Evolutionary conservation across 805 yeast species (phyloP).

Genomic region (Yarrowia keelungensis): DNA sequence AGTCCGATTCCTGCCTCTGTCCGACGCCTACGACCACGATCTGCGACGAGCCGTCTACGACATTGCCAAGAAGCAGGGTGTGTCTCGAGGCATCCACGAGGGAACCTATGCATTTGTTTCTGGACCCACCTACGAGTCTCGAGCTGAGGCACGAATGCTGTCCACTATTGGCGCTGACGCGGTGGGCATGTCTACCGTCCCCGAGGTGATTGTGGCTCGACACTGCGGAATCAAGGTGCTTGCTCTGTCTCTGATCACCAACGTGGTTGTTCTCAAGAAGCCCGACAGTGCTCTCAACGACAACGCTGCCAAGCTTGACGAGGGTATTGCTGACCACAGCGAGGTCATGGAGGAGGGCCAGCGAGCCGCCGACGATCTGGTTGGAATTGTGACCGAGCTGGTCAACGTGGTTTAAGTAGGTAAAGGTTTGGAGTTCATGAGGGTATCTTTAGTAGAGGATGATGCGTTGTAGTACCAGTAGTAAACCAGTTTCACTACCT

Average conservation of each 20-base stretch:
- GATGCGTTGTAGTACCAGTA: too few relatives aligned
- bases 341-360: slow-evolving; percentile 87
- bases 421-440: too few relatives aligned
- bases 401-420: slow-evolving; percentile 39
- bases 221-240: slow-evolving; percentile 83
- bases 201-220: slow-evolving; percentile 92
- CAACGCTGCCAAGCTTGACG: slow-evolving; percentile 44
- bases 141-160: slow-evolving; percentile 88
- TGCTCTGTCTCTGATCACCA: slow-evolving; percentile 87
- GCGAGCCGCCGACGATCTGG: slow-evolving; percentile 82
- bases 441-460: too few relatives aligned
- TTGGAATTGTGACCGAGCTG: slow-evolving; percentile 58
- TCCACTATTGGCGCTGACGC: slow-evolving; percentile 83
- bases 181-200: slow-evolving; percentile 98
- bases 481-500: too few relatives aligned
- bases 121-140: slow-evolving; percentile 92
- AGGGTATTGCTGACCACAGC: slow-evolving; percentile 87
- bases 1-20: slow-evolving; percentile 83
- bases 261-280: slow-evolving; percentile 72
- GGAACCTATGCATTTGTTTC: slow-evolving; percentile 86
- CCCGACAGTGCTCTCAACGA: slow-evolving; percentile 47
- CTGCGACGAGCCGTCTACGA: slow-evolving; percentile 68
- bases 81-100: slow-evolving; percentile 72
- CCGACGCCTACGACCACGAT: slow-evolving; percentile 85
- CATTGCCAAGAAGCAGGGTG: slow-evolving; percentile 58